Percentiles rank a stretch among this genome's conserved stretches.
Evolutionary conservation across 106 monocot genomes (phyloP).

Genomic region (Allium sativum): DNA sequence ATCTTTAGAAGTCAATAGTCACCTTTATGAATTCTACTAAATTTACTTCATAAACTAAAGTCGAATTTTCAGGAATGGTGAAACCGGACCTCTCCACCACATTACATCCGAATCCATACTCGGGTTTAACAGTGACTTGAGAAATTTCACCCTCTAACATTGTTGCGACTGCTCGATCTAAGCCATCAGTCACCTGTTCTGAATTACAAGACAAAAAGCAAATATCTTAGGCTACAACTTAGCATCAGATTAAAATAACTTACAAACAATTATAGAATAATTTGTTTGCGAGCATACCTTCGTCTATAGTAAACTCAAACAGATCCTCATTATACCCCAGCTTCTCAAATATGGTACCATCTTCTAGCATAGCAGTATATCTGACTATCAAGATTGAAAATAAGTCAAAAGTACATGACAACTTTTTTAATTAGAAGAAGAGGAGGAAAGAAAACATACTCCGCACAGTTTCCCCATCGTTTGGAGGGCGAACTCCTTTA

Average conservation of each 20-base stretch:
- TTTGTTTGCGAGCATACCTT: slow-evolving; percentile 29
- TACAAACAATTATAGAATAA: background rate
- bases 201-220: slow-evolving; percentile 7
- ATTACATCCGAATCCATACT: slow-evolving; percentile 46
- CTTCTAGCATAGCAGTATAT: slow-evolving; percentile 46
- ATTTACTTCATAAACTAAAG: slow-evolving; percentile 56
- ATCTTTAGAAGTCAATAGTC: background rate
- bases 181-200: slow-evolving; percentile 58
- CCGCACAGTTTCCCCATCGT: slow-evolving; percentile 48
- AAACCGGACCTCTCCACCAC: slow-evolving; percentile 21
- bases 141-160: slow-evolving; percentile 61
- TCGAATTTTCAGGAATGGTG: slow-evolving; percentile 42
- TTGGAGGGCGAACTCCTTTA: slow-evolving; percentile 38
- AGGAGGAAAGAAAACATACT: slow-evolving; percentile 19
- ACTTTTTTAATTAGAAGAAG: background rate
- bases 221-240: too few species aligned
- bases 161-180: slow-evolving; percentile 55
- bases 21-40: slow-evolving; percentile 59
- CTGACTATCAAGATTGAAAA: slow-evolving; percentile 26
- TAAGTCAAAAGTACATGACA: background rate
- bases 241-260: background rate
- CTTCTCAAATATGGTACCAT: slow-evolving; percentile 53
- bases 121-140: slow-evolving; percentile 43
- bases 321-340: slow-evolving; percentile 24
- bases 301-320: slow-evolving; percentile 53